Evolutionary conservation across 805 yeast species (phyloP), one percentile per base, ranked within the genome.

Genomic region (Ogataea dorogensis): DNA sequence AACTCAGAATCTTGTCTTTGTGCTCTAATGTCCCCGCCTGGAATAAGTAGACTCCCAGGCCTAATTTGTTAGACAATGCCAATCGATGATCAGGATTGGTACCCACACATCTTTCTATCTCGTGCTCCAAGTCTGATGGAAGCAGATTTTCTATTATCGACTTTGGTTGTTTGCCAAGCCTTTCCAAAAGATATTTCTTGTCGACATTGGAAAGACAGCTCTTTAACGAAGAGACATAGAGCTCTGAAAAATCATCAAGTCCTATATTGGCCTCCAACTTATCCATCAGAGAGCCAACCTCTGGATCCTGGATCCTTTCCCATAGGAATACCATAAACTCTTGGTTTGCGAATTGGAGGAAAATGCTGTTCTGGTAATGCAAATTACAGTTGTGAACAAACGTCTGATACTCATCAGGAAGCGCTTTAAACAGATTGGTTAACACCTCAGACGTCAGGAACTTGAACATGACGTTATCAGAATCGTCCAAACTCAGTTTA

Each of bases 391-490:
- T 47, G 0, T 28, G 35, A 16, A 60, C 37, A 28, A 58, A 51
- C 1, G 22, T 29, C 4, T 38, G 30, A 2, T 54, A 33, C 7
- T 52, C 40, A 7, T 45, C 42, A 23, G 38, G 5, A 23, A 28
- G 4, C 27, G 69, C 58, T 9, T 43, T 37, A 44, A 61, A 73
- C 7, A 74, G 40, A 19, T 56, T 58, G 1, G 42, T 9, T 0
- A 68, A 45, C 16, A 67, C 63, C 1, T 61, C 61, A 5, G 57
- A 50, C 4, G 58, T 64, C 6, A 71, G 28, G 22, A 71, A 54
- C 38, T 49, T 51, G 44, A 52, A 63, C 9, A 59, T 27, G 6
- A 54, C 15, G 7, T 40, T 17, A 28, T 39, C 39, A 21, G 44
- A 31, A 22, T 29, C 40, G 10, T 33, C 34, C 37, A 38, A 3